These are phyloP conservation scores for Collybia sp. DNA, from an alignment of 768 basidiomycete species.

Conservation along the genomic window DNA sequence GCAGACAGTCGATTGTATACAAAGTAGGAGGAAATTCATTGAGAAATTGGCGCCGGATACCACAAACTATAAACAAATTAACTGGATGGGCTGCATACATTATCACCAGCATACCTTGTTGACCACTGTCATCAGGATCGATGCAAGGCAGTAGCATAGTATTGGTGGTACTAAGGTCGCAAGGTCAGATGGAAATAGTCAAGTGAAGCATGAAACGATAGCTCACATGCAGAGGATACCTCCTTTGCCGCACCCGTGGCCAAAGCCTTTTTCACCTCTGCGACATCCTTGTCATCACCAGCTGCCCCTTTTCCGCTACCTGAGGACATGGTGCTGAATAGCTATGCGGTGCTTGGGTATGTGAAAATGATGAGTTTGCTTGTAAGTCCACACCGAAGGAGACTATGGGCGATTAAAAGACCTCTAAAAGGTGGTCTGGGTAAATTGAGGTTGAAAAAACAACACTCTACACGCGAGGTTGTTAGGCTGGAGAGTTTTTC, in stretches of 20 bases:
- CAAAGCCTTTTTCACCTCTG: slow-evolving; percentile 25
- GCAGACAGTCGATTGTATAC: slow-evolving; percentile 89
- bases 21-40: slow-evolving; percentile 94
- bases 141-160: slow-evolving; percentile 84
- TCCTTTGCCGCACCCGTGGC: slow-evolving; percentile 28
- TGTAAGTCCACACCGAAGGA: no score
- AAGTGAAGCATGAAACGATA: not conserved
- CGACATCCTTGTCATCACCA: slow-evolving; percentile 22
- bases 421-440: no score
- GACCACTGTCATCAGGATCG: slow-evolving; percentile 94
- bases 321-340: slow-evolving; percentile 5
- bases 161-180: slow-evolving; percentile 65
- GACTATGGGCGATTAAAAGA: no score
- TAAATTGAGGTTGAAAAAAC: no score
- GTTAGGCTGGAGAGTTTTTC: no score
- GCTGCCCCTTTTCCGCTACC: slow-evolving; percentile 12
- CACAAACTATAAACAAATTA: slow-evolving; percentile 63
- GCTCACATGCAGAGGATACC: slow-evolving; percentile 20
- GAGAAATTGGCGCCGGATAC: slow-evolving; percentile 91
- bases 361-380: no score
- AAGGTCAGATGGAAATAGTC: not conserved
- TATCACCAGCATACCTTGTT: slow-evolving; percentile 67
- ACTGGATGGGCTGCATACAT: no score
- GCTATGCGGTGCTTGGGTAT: no score
- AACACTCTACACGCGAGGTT: no score